Base-by-base conservation (phyloP, 139 green algal species). In the Spirogloea muscicola region DNA sequence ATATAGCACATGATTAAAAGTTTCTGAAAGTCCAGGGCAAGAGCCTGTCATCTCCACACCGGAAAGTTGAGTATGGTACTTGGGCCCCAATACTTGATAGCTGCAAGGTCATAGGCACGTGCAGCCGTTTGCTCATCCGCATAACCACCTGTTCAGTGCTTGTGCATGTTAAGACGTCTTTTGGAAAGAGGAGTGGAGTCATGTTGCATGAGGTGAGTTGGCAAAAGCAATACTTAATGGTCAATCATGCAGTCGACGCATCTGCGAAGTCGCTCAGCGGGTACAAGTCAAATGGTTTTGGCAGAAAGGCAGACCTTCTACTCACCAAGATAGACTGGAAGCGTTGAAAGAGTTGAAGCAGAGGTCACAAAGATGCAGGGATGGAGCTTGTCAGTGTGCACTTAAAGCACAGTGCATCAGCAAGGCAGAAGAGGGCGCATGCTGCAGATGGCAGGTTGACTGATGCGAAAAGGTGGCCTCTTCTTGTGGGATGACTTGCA, bases 11-110 rank as follows among this genome's bases (percentile, higher is more conserved):
- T 27, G 38, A 63, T 2, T 34, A 64, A 34, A 9, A 33, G 41
- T 4, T n/a, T n/a, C n/a, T n/a, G 41, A 27, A 5, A 73, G 9
- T 9, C 31, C 0, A 46, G 7, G 3, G 38, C 38, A 49, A 48
- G 59, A 49, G 6, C 9, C 10, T 51, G 13, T 16, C 43, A 10
- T 51, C 43, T 10, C 16, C 55, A 13, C 66, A 76, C 67, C 38
- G 67, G 67, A 68, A 76, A 76, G 55, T 76, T 76, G 55, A 49
- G 29, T 2, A 31, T 10, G 25, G 67, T 68, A 25, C n/a, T 39
- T 33, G 49, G 38, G 3, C 67, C 67, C 67, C 67, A 76, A 40
- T 76, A 76, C 55, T 76, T 76, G 52, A 76, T 39, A 27, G 67
- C 67, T n/a, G 67, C 67, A 55, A 76, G 55, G 55, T 76, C 67